Evolutionary conservation across 148 eudicot species (phyloP).

Genomic region (Dysphania ambrosioides): DNA sequence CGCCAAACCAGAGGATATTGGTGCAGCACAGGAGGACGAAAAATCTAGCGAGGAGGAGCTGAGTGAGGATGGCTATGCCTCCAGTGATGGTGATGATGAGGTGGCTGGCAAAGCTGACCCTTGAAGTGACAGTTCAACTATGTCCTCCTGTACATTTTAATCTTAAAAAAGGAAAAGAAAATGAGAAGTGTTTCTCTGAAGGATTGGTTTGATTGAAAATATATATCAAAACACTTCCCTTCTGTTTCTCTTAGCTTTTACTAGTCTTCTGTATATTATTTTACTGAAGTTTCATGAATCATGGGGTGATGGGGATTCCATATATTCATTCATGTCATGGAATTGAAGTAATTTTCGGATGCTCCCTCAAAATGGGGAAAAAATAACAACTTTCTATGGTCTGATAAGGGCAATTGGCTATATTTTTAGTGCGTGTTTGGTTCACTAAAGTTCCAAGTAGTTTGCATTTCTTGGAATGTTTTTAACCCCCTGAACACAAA

Average conservation of each 20-base stretch:
- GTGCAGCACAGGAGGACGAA: conserved; percentile 48
- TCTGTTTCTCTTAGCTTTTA: conserved; percentile 2
- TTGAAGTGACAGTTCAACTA: conserved; percentile 19
- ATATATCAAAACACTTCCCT: conserved; percentile 7
- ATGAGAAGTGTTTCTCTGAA: conserved; percentile 6
- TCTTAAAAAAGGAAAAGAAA: background rate
- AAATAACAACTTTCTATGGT: background rate
- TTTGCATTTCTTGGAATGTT: too few relatives aligned
- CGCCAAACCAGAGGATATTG: conserved; percentile 68
- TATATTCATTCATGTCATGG: conserved; percentile 24
- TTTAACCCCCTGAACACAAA: too few relatives aligned
- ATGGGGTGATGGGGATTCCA: background rate
- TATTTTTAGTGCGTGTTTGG: background rate
- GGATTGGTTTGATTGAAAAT: conserved; percentile 13
- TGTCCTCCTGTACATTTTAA: conserved; percentile 14
- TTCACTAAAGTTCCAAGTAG: too few relatives aligned
- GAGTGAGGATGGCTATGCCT: conserved; percentile 65
- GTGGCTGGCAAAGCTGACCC: conserved; percentile 65
- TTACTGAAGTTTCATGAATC: conserved; percentile 5
- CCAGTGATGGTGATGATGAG: conserved; percentile 58
- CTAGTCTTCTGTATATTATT: conserved; percentile 27
- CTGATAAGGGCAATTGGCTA: background rate
- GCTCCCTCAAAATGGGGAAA: background rate
- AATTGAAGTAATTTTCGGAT: background rate
- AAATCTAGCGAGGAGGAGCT: conserved; percentile 68